These are phyloP conservation scores for Phytophthora sp. DNA, from an alignment of 352 stramenopile genomes.

Conservation along the genomic window DNA sequence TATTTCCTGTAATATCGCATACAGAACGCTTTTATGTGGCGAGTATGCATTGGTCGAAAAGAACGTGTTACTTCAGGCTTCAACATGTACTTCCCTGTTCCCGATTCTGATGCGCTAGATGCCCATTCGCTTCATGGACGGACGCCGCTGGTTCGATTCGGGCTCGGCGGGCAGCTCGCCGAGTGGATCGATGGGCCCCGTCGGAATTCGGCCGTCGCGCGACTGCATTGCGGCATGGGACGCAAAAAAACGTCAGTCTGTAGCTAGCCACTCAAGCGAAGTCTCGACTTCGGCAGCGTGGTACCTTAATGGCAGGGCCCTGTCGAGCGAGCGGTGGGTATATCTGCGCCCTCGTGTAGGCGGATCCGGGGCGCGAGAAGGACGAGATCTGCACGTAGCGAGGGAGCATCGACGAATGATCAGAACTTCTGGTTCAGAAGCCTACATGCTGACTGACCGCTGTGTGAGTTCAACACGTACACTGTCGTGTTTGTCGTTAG, in stretches of 20 bases:
- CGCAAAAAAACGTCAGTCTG: not conserved
- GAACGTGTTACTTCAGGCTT: conserved; percentile 22
- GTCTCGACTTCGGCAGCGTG: not conserved
- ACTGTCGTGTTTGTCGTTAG: conserved; percentile 57
- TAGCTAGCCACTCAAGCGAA: not conserved
- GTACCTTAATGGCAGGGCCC: conserved; percentile 54
- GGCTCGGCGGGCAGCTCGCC: conserved; percentile 46
- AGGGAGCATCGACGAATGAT: not conserved
- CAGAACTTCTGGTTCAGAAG: no score
- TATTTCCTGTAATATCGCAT: not conserved
- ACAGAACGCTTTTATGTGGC: conserved; percentile 9
- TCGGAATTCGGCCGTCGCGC: conserved; percentile 42
- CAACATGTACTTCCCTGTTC: conserved; percentile 15
- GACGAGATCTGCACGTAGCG: conserved; percentile 57
- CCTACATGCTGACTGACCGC: no score
- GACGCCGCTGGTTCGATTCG: conserved; percentile 60
- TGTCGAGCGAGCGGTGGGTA: conserved; percentile 52
- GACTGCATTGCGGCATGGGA: no score
- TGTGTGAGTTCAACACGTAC: conserved; percentile 33
- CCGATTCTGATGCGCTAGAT: conserved; percentile 41
- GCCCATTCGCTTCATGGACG: conserved; percentile 64
- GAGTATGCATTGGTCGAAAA: conserved; percentile 24
- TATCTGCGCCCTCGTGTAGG: conserved; percentile 71
- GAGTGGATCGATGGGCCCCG: conserved; percentile 66
- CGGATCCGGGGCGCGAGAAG: conserved; percentile 77